phyloP scores from a whole-genome alignment of 1,284 basidiomycete species.

The Bondarzewia mesenterica region DNA sequence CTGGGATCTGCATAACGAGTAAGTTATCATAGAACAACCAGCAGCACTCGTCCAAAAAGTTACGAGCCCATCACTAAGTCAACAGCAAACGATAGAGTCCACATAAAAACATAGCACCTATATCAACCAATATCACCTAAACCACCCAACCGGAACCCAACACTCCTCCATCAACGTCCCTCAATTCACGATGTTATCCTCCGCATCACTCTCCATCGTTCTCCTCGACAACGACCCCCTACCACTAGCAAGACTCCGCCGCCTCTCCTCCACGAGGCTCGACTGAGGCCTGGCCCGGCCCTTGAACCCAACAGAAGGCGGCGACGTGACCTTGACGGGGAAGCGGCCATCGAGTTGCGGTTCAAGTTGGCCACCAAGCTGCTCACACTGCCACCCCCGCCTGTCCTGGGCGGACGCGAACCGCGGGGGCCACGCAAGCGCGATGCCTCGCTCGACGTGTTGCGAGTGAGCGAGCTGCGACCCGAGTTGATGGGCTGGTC shows the following conservation, averaged over 20 bases:
- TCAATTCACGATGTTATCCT: slow-evolving; percentile 53
- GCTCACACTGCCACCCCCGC: slow-evolving; percentile 38
- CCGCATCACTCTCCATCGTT: slow-evolving; percentile 75
- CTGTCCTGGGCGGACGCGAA: slow-evolving; percentile 30
- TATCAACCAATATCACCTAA: too few species aligned
- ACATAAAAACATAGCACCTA: too few species aligned
- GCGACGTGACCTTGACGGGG: slow-evolving; percentile 25
- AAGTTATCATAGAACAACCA: too few species aligned
- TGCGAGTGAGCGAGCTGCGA: slow-evolving; percentile 30
- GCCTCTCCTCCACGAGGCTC: slow-evolving; percentile 21
- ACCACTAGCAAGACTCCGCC: slow-evolving; percentile 23
- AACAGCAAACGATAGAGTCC: too few species aligned
- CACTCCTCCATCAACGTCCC: too few species aligned
- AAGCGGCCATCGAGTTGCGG: slow-evolving; percentile 32
- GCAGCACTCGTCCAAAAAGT: too few species aligned
- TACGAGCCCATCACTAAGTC: too few species aligned
- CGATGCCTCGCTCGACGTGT: slow-evolving; percentile 36
- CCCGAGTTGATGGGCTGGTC: slow-evolving; percentile 24
- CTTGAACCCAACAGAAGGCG: slow-evolving; percentile 18
- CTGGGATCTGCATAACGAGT: too few species aligned
- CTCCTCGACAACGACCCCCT: slow-evolving; percentile 48
- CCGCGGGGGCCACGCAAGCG: slow-evolving; percentile 46
- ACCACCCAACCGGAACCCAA: too few species aligned
- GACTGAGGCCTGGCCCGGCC: slow-evolving; percentile 16
- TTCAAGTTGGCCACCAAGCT: slow-evolving; percentile 50